phyloP scores from a whole-genome alignment of 768 basidiomycete species.

The Podaxis rugospora region DNA sequence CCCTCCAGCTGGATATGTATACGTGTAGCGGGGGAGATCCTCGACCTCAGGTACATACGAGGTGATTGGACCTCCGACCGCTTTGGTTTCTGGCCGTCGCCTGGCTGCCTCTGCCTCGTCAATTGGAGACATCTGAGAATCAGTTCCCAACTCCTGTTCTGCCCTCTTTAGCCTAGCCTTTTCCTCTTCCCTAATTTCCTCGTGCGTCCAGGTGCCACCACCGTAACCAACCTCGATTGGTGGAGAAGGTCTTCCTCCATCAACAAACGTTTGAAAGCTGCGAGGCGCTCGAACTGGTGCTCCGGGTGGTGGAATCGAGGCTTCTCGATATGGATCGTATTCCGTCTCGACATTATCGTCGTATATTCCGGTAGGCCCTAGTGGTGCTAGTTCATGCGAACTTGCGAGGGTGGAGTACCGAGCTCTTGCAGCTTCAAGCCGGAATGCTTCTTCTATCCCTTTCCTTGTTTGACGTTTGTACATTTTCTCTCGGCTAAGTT shows the following conservation, averaged over 20 bases:
- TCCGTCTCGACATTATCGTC: constrained; percentile 19
- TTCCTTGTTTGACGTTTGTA: constrained; percentile 31
- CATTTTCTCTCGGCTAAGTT: constrained; percentile 47
- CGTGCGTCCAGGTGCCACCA: constrained; percentile 32
- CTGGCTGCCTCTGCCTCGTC: constrained; percentile 12
- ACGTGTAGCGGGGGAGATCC: constrained; percentile 4
- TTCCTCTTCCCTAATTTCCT: constrained; percentile 28
- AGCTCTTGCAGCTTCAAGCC: constrained; percentile 23
- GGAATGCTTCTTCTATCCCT: constrained; percentile 31
- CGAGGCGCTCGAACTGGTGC: constrained; percentile 4
- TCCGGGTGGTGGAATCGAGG: constrained; percentile 10
- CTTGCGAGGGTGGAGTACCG: constrained; percentile 5
- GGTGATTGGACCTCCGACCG: not conserved
- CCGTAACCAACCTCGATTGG: constrained; percentile 29
- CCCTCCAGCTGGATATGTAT: not conserved
- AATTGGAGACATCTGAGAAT: not conserved
- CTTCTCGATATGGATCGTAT: constrained; percentile 38
- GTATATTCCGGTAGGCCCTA: constrained; percentile 19
- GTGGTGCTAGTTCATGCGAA: constrained; percentile 14
- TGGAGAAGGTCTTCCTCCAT: constrained; percentile 12
- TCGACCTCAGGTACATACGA: not conserved
- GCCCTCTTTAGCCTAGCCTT: constrained; percentile 22
- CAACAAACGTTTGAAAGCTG: constrained; percentile 8
- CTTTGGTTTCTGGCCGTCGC: constrained; percentile 13
- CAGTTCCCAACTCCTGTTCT: constrained; percentile 14